A percentile compares a stretch with the other conserved stretches of the same genome.
Conservation (phyloP, 2,329 filamentous ascomycete species). For the Verticillium zaregamsianum region DNA sequence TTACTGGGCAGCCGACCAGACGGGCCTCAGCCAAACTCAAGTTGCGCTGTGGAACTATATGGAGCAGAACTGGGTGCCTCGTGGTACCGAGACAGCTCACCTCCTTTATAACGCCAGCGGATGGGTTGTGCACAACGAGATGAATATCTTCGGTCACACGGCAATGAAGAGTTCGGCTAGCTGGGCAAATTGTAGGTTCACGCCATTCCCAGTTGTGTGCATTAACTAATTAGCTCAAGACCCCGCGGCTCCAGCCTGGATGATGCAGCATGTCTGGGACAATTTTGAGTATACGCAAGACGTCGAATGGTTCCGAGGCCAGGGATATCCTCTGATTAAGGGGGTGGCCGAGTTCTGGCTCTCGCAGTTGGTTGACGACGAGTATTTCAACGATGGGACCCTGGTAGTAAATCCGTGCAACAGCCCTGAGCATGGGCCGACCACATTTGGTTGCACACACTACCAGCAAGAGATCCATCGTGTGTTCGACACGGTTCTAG, state of each 20-base stretch:
- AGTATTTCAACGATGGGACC: slow-evolving; percentile 43
- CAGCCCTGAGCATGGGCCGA: slow-evolving; percentile 52
- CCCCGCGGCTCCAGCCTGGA: slow-evolving; percentile 49
- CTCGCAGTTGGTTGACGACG: slow-evolving; percentile 45
- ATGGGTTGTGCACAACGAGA: slow-evolving; percentile 53
- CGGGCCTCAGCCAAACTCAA: slow-evolving; percentile 41
- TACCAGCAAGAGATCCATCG: slow-evolving; percentile 48
- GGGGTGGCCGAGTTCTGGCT: slow-evolving; percentile 52
- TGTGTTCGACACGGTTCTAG: slow-evolving; percentile 32
- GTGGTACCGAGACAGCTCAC: slow-evolving; percentile 47
- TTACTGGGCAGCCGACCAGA: slow-evolving; percentile 52
- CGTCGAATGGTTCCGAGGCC: slow-evolving; percentile 36
- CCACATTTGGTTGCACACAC: slow-evolving; percentile 50
- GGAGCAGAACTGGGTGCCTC: slow-evolving; percentile 46
- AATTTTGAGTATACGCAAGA: slow-evolving; percentile 50
- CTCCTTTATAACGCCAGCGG: slow-evolving; percentile 50
- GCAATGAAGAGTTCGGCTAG: slow-evolving; percentile 26
- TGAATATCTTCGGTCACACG: slow-evolving; percentile 56
- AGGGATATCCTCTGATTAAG: slow-evolving; percentile 50
- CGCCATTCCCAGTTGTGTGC: no score
- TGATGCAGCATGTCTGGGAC: slow-evolving; percentile 57
- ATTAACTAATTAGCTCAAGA: slow-evolving; percentile 29
- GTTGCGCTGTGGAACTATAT: slow-evolving; percentile 49
- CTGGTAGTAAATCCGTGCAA: slow-evolving; percentile 56
- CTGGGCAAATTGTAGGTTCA: slow-evolving; percentile 25